These are phyloP conservation scores for Knufia fluminis DNA, from an alignment of 2,329 filamentous ascomycete species.

Conservation along the genomic window DNA sequence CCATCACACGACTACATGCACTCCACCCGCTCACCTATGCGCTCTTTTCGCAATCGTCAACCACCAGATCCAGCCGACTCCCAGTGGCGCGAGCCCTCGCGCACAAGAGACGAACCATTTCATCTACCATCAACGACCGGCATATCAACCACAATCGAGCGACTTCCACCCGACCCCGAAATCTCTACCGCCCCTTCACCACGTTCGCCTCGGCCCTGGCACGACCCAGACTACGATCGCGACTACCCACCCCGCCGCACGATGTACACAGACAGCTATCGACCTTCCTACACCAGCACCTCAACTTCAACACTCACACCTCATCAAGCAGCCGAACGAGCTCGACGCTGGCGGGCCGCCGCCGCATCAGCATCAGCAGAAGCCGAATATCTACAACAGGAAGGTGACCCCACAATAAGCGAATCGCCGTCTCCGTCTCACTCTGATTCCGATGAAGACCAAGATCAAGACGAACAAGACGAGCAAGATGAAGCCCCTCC, in stretches of 20 bases:
- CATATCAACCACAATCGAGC: slow-evolving; percentile 15
- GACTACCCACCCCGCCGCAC: background rate
- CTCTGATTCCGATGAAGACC: background rate
- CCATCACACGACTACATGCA: slow-evolving; percentile 35
- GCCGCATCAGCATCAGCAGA: background rate
- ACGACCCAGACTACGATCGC: slow-evolving; percentile 16
- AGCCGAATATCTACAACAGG: background rate
- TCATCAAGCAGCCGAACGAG: slow-evolving; percentile 5
- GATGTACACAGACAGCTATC: background rate
- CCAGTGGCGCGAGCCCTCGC: background rate
- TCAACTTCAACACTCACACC: background rate
- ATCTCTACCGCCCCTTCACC: slow-evolving; percentile 6
- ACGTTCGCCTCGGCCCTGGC: slow-evolving; percentile 20
- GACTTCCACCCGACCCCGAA: slow-evolving; percentile 15
- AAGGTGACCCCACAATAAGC: slow-evolving; percentile 6
- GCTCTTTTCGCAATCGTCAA: slow-evolving; percentile 23
- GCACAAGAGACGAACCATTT: slow-evolving; percentile 10
- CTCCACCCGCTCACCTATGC: slow-evolving; percentile 29
- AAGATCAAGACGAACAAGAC: no score
- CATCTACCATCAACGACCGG: slow-evolving; percentile 13
- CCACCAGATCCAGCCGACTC: slow-evolving; percentile 16
- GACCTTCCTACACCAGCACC: background rate
- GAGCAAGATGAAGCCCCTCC: background rate
- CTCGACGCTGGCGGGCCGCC: slow-evolving; percentile 3
- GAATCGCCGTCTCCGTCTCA: background rate